phyloP scores from a whole-genome alignment of 176 grass and related monocot genomes.

The Rhynchospora breviuscula region DNA sequence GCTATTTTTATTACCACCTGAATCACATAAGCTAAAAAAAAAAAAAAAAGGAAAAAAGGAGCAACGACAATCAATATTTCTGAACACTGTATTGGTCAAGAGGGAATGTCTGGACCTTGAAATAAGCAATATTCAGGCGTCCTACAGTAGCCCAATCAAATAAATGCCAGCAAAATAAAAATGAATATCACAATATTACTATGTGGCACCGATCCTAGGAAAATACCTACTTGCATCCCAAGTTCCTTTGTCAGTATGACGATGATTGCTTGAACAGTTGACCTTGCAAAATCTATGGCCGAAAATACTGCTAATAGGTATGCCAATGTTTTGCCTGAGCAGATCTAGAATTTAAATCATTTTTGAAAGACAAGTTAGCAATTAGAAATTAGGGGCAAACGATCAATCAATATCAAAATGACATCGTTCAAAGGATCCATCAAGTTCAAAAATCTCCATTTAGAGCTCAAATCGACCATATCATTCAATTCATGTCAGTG shows the following conservation, averaged over 20 bases:
- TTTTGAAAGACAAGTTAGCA: background rate
- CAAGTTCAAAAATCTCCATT: background rate
- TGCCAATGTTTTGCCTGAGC: constrained; percentile 93
- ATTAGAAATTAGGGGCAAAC: background rate
- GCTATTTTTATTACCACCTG: no score
- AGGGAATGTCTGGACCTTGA: no score
- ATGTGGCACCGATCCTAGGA: background rate
- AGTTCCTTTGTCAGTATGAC: constrained; percentile 86
- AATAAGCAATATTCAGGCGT: no score
- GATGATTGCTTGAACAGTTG: constrained; percentile 76
- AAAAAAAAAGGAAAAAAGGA: no score
- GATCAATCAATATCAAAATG: background rate
- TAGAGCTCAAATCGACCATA: background rate
- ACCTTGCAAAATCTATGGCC: constrained; percentile 55
- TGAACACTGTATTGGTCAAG: no score
- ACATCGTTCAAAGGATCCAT: background rate
- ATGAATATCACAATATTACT: background rate
- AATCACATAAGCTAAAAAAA: no score
- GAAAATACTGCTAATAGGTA: constrained; percentile 75
- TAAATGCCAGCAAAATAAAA: background rate
- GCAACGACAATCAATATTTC: no score
- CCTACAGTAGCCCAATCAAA: background rate
- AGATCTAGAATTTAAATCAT: constrained; percentile 47
- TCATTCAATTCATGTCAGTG: background rate
- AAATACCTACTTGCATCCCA: constrained; percentile 67